Conservation (phyloP, 768 basidiomycete species). For the Rickenella mellea region DNA sequence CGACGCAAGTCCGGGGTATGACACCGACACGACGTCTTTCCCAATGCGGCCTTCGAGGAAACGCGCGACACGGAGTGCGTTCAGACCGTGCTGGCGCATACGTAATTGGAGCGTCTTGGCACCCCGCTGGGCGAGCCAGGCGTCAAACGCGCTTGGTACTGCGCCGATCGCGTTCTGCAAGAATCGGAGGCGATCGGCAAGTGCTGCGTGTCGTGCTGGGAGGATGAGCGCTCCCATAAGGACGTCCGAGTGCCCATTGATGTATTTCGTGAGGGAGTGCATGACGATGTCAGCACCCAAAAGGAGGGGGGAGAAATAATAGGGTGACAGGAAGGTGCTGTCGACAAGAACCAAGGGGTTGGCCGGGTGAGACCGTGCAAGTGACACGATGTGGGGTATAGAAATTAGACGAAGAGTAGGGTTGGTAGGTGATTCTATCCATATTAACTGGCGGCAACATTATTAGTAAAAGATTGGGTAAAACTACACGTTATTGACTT, state of each 20-base stretch:
- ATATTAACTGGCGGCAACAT: slow-evolving; percentile 60
- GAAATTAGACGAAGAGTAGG: slow-evolving; percentile 85
- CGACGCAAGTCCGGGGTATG: slow-evolving; percentile 73
- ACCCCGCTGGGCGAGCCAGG: slow-evolving; percentile 84
- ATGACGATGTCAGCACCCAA: slow-evolving; percentile 80
- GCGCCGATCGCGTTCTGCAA: slow-evolving; percentile 86
- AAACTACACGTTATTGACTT: slow-evolving; percentile 10
- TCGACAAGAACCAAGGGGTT: slow-evolving; percentile 80
- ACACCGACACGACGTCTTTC: slow-evolving; percentile 59
- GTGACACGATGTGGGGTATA: slow-evolving; percentile 56
- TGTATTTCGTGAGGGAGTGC: slow-evolving; percentile 82
- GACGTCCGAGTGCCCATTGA: slow-evolving; percentile 92
- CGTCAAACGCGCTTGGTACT: slow-evolving; percentile 78
- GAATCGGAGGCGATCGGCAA: slow-evolving; percentile 61
- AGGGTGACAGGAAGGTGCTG: slow-evolving; percentile 92
- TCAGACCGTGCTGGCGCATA: slow-evolving; percentile 78
- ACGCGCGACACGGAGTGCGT: slow-evolving; percentile 68
- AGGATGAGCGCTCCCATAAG: slow-evolving; percentile 81
- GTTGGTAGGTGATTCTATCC: slow-evolving; percentile 95
- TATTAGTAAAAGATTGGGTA: slow-evolving; percentile 1
- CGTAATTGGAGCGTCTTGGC: slow-evolving; percentile 86
- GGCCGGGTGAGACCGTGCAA: slow-evolving; percentile 55
- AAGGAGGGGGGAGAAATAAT: slow-evolving; percentile 79
- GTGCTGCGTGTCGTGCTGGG: slow-evolving; percentile 37
- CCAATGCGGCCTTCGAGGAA: slow-evolving; percentile 27